A percentile compares a stretch with the other conserved stretches of the same genome.
phyloP scores from a whole-genome alignment of 2,329 filamentous ascomycete genomes.

The Chaetomiaceae sp. region DNA sequence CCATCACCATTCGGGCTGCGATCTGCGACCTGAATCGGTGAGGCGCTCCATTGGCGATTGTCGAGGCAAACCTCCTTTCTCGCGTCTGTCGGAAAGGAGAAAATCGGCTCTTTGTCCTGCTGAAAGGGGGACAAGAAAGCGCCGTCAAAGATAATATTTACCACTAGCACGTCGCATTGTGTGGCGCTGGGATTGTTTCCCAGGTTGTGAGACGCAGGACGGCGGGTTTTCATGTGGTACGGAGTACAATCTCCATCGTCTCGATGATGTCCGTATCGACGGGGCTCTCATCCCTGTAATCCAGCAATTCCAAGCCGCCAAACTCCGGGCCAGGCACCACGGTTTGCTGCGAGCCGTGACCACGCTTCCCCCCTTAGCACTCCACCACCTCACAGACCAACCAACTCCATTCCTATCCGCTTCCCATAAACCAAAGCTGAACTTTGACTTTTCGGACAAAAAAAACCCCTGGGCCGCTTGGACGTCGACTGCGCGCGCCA shows the following conservation, averaged over 20 bases:
- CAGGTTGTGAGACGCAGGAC: background rate
- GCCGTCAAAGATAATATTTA: background rate
- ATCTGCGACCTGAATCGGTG: slow-evolving; percentile 13
- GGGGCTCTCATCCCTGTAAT: slow-evolving; percentile 9
- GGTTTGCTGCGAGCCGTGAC: slow-evolving; percentile 1
- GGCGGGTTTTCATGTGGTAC: background rate
- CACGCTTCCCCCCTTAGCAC: background rate
- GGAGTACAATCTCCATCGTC: background rate
- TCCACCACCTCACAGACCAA: slow-evolving; percentile 10
- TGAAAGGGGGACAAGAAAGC: slow-evolving; percentile 2
- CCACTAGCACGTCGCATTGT: background rate
- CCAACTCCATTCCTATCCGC: slow-evolving; percentile 5
- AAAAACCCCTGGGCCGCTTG: background rate
- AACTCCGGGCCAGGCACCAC: background rate
- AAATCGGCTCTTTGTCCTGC: slow-evolving; percentile 2
- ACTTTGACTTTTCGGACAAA: background rate
- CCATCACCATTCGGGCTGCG: slow-evolving; percentile 12
- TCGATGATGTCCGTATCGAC: slow-evolving; percentile 5
- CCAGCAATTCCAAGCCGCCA: slow-evolving; percentile 6
- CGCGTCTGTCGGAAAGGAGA: background rate
- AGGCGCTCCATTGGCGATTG: slow-evolving; percentile 7
- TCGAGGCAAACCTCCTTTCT: slow-evolving; percentile 3
- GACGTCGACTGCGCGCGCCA: background rate
- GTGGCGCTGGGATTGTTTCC: background rate
- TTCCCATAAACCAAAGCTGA: background rate